Evolutionary conservation across 1,139 yeast species (phyloP).

Genomic region (Zygoascus sp.): DNA sequence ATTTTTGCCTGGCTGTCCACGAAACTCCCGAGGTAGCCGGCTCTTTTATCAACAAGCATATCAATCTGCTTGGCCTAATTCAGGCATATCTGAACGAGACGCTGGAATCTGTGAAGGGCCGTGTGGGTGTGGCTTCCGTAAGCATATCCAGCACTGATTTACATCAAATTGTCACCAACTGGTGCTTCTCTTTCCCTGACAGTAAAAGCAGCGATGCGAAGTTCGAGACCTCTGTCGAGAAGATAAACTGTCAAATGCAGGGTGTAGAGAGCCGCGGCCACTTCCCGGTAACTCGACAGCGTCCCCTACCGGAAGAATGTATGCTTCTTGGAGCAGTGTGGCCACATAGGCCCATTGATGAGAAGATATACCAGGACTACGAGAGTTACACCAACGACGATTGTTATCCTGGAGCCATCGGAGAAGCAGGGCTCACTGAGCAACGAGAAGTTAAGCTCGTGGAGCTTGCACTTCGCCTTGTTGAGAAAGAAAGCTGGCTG

Average conservation of each 20-base stretch:
- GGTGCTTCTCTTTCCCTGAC: constrained; percentile 8
- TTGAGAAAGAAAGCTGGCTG: constrained; percentile 6
- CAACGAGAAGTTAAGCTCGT: constrained; percentile 19
- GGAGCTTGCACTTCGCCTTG: constrained; percentile 16
- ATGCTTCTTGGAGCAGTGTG: constrained; percentile 21
- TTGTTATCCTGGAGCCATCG: constrained; percentile 22
- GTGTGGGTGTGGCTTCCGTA: not conserved
- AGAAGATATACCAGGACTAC: constrained; percentile 16
- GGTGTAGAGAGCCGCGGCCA: constrained; percentile 20
- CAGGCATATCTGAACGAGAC: constrained; percentile 18
- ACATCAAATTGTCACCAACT: not conserved
- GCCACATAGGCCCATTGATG: constrained; percentile 17
- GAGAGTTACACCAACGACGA: constrained; percentile 22
- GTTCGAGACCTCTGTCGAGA: constrained; percentile 18
- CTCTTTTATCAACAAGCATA: constrained; percentile 3
- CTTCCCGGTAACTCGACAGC: constrained; percentile 19
- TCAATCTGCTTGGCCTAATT: constrained; percentile 13
- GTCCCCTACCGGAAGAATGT: constrained; percentile 24
- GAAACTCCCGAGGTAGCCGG: constrained; percentile 16
- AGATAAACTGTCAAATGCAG: constrained; percentile 19
- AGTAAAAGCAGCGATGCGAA: constrained; percentile 16
- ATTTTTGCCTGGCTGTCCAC: constrained; percentile 23
- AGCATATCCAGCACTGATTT: not conserved
- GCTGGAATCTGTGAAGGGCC: constrained; percentile 6
- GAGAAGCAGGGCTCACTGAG: constrained; percentile 15